Evolutionary conservation across 73 alveolate species (phyloP), one percentile per base, ranked within the genome.

Genomic region (Uronychia setigera): DNA sequence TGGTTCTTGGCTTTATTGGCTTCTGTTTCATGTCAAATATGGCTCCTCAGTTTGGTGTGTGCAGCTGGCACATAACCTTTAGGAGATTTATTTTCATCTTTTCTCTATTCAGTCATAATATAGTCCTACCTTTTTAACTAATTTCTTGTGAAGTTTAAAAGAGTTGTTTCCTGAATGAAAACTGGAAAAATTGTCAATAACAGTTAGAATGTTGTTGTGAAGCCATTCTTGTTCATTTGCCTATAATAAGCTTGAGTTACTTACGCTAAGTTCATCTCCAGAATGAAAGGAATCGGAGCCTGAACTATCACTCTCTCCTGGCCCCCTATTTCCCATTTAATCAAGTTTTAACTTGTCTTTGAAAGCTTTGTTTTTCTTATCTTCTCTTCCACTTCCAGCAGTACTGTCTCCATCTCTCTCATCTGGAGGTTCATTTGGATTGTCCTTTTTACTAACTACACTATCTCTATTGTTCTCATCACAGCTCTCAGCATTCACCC

Each of bases 191-290:
- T 76, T 76, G 32, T 76, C 81, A 28, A 76, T 28, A 5, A 76
- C 81, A 5, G 28, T 32, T 28, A 76, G 81, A 5, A 76, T 76
- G 30, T 76, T 76, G 32, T 76, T 32, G 1, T 76, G 29, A 9
- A 76, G 32, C 81, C 81, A 76, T 76, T 31, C 59, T 32, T 76
- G n/a, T 58, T 76, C 81, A 9, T 76, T 5, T 5, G 28, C 81
- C n/a, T 76, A 14, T 5, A 85, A 29, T 46, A 11, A 46, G n/a
- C n/a, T n/a, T n/a, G n/a, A 11, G 67, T 11, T 5, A 46, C 67
- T 46, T 46, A 46, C 67, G 67, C 67, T 46, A 5, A 46, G 19
- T 19, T 46, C 67, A 19, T 46, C 67, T 19, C 67, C 67, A 11
- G 67, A 46, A 19, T 46, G 67, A 19, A 46, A 46, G 67, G 67